Percentiles rank a stretch among this genome's conserved stretches.
Conservation (phyloP, 1,284 basidiomycete genomes). For the Ustilago crameri region DNA sequence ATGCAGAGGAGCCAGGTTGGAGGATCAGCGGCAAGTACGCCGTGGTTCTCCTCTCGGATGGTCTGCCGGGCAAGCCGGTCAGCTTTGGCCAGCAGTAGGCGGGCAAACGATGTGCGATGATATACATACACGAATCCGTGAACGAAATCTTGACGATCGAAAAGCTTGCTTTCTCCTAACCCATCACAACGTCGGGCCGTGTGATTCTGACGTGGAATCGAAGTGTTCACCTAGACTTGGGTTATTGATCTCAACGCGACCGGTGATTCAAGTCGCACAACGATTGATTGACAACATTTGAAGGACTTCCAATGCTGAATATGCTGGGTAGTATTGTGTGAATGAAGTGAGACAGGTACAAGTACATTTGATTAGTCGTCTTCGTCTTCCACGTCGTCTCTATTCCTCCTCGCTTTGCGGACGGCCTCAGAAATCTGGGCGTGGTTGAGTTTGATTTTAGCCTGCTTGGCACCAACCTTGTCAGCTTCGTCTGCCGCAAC, state of each 20-base stretch:
- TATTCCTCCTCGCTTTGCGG: conserved; percentile 17
- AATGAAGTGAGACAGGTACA: no score
- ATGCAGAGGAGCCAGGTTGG: conserved; percentile 80
- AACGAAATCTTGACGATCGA: conserved; percentile 1
- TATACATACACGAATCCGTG: conserved; percentile 4
- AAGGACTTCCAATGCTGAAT: no score
- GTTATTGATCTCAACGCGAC: not conserved
- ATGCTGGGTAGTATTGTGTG: no score
- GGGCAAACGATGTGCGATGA: not conserved
- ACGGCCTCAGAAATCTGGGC: conserved; percentile 49
- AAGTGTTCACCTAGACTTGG: no score
- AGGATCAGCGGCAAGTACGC: conserved; percentile 82
- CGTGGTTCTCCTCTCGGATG: conserved; percentile 63
- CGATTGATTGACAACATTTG: no score
- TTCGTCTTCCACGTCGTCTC: conserved; percentile 40
- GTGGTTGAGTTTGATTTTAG: conserved; percentile 50
- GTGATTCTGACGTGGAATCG: no score
- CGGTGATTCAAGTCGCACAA: no score
- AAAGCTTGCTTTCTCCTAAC: no score
- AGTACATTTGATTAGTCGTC: no score
- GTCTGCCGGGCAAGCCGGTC: conserved; percentile 46
- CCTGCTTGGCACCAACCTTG: conserved; percentile 9
- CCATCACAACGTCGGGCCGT: no score
- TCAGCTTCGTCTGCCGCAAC: conserved; percentile 3
- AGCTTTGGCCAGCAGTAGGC: conserved; percentile 39